These are phyloP conservation scores for Cystobasidium pallidum DNA, from an alignment of 1,284 basidiomycete species.

Conservation along the genomic window DNA sequence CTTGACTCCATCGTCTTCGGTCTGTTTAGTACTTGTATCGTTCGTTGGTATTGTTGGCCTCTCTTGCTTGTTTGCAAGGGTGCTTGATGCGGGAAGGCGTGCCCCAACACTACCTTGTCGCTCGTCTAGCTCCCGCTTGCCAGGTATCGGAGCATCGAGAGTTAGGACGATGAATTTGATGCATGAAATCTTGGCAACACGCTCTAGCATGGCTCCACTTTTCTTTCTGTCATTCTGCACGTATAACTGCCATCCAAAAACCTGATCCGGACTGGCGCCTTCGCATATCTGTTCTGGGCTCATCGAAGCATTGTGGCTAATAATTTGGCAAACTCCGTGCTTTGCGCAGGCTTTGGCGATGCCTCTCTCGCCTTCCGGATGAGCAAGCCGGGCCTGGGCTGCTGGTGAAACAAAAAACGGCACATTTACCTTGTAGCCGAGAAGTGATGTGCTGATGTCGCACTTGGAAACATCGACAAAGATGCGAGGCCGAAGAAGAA, in stretches of 20 bases:
- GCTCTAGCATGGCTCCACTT: conserved; percentile 71
- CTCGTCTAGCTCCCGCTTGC: conserved; percentile 80
- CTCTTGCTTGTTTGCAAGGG: conserved; percentile 8
- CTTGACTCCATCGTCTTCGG: conserved; percentile 2
- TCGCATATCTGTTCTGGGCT: conserved; percentile 72
- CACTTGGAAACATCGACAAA: conserved; percentile 72
- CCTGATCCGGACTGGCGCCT: conserved; percentile 64
- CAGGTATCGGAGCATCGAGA: conserved; percentile 82
- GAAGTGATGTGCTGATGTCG: conserved; percentile 74
- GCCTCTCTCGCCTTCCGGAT: conserved; percentile 49
- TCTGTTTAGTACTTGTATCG: neutral
- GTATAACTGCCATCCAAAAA: conserved; percentile 78
- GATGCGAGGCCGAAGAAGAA: conserved; percentile 80
- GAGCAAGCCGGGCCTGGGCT: conserved; percentile 56
- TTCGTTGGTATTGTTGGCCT: neutral
- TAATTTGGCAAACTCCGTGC: conserved; percentile 29
- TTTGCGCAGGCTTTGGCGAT: conserved; percentile 46
- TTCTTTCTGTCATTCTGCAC: conserved; percentile 73
- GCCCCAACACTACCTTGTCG: conserved; percentile 55
- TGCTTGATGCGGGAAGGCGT: conserved; percentile 41
- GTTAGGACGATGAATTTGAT: conserved; percentile 82
- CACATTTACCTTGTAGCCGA: conserved; percentile 73
- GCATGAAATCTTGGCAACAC: conserved; percentile 72
- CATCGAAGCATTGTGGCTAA: conserved; percentile 67
- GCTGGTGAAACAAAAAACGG: conserved; percentile 84